These are phyloP conservation scores for Stephanocyclus meneghinianus DNA, from an alignment of 352 stramenopile genomes.

Conservation along the genomic window DNA sequence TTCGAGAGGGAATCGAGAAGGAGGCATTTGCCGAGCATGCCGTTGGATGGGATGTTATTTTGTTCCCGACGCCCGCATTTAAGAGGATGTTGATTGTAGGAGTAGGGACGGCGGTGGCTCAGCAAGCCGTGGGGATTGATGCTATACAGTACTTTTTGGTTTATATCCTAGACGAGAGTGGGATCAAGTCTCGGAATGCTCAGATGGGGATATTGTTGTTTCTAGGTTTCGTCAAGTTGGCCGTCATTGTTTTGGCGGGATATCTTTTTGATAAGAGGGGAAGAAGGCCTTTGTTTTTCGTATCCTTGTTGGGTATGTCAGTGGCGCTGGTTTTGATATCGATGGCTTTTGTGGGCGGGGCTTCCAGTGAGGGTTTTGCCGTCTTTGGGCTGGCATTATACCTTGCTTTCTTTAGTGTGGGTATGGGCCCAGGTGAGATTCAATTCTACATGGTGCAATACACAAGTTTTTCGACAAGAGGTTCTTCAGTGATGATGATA, in stretches of 20 bases:
- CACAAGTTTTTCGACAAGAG: background rate
- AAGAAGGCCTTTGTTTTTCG: conserved; percentile 66
- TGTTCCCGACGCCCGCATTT: conserved; percentile 72
- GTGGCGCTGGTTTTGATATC: conserved; percentile 56
- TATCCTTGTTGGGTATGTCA: conserved; percentile 58
- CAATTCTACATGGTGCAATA: background rate
- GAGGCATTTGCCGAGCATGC: conserved; percentile 63
- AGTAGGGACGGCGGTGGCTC: conserved; percentile 69
- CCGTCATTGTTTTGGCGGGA: conserved; percentile 66
- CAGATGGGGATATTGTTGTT: conserved; percentile 64
- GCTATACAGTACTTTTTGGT: conserved; percentile 81
- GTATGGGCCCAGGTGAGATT: conserved; percentile 37
- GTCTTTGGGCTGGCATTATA: conserved; percentile 75
- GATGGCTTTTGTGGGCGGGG: conserved; percentile 54
- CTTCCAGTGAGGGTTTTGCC: conserved; percentile 32
- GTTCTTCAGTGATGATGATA: no score
- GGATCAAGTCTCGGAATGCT: conserved; percentile 53
- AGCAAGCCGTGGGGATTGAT: conserved; percentile 82
- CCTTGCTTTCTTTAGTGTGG: conserved; percentile 77
- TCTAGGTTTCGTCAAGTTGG: conserved; percentile 73
- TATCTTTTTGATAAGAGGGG: conserved; percentile 71
- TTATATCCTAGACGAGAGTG: conserved; percentile 70
- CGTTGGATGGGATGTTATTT: conserved; percentile 74
- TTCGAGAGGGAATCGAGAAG: conserved; percentile 66
- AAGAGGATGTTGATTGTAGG: conserved; percentile 79